Base-by-base conservation (phyloP, 2,329 filamentous ascomycete genomes). In the Apiospora malaysiana region DNA sequence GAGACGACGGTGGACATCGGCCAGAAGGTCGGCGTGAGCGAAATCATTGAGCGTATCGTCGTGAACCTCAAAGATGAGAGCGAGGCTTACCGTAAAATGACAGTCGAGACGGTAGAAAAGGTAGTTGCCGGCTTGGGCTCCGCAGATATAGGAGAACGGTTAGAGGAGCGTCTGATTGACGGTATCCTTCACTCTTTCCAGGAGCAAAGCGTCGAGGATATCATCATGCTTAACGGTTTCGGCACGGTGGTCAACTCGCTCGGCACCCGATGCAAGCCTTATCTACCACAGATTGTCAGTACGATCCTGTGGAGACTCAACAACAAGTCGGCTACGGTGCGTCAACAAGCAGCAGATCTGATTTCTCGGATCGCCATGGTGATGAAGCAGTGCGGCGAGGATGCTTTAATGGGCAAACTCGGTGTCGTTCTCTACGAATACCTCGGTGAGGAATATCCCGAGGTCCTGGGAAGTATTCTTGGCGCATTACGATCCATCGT, bases 41-140 rank as follows among this genome's bases (percentile, higher is more conserved):
- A 98, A 85, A 98, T 99, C 72, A 87, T 98, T 4, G 94, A 98
- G 81, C 88, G 95, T 66, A 93, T 98, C 71, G 96, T 98, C 69
- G 93, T 91, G 83, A 98, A 99, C 79, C 88, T 99, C 75, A 99
- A 99, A 82, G 96, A 99, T 79, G 96, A 99, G 82, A 98, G 93
- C 81, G 96, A 99, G 80, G 92, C 95, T 0, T 99, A 99, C 82
- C 92, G 96, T 68, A 98, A 98, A 86, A 99, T 99, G 96, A 98
- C 96, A 0, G 93, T 99, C 45, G 96, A 99, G 85, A 98, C 96
- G 0, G 91, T 98, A 10, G 96, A 99, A 84, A 99, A 98, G 84
- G 91, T 98, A 66, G 93, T 99, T 77, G 94, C 95, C 21, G 94
- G 94, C 70, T 87, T 98, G 69, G 96, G 96, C 70, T 95, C 95